Base-by-base conservation (phyloP, 208 protist species). In the Entamoeba nuttalli region DNA sequence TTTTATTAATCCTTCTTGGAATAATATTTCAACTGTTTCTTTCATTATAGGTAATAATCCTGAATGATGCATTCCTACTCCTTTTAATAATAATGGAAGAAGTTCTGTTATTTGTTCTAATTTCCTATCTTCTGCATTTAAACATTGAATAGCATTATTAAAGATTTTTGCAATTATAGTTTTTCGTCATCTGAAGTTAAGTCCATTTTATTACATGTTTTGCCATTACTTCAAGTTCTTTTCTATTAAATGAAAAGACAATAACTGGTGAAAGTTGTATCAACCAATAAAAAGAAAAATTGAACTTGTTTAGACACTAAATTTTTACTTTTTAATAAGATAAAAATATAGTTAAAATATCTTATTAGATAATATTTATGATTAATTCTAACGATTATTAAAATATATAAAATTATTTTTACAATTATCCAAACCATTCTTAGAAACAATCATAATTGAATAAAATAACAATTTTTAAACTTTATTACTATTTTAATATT, bases 1-100 rank as follows among this genome's bases (percentile, higher is more conserved):
- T 95, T 98, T 97, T 5, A 98, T 53, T 21, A 97, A 48, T 4
- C 98, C 98, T 51, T 99, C 98, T 96, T 99, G 98, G 96, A 99
- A 99, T 0, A 99, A 98, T 96, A 99, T 98, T 97, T 99, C 99
- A 93, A 99, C 99, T 5, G 99, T 97, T 96, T 99, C 99, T 96
- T 99, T 99, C 0, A 99, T 96, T 51, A 99, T 99, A 14, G 99
- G 99, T 35, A 99, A 97, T 0, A 99, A 96, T 21, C 99, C 99
- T n/a, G 98, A 98, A 97, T 99, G 99, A 97, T 99, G 99, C 94
- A 99, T 99, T 94, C 98, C 99, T 73, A 99, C 98, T 94, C 99
- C 99, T 51, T 98, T 98, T 95, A 98, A 98, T 30, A 99, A 97
- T 4, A 99, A 97, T 35, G 98, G 98, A n/a, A 99, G 96, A 62